Evolutionary conservation across 331 rosid genomes (phyloP).

Genomic region (Quercus phellos): DNA sequence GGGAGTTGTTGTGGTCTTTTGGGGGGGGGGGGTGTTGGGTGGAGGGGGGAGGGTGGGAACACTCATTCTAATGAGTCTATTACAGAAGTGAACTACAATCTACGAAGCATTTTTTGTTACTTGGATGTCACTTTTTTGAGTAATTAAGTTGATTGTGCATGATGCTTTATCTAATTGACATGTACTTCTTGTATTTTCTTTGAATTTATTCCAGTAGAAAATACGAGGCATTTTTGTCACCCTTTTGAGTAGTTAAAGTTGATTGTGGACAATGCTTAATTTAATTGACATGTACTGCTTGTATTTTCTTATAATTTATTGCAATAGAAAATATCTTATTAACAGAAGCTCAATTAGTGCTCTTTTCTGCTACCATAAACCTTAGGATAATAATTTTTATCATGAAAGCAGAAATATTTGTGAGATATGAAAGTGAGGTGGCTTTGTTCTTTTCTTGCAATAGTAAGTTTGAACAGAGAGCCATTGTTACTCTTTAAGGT

Average conservation of each 20-base stretch:
- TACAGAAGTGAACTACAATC: too few relatives aligned
- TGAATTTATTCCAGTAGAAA: not conserved
- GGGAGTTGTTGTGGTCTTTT: too few relatives aligned
- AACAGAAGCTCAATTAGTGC: not conserved
- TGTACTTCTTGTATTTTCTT: not conserved
- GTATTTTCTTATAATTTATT: not conserved
- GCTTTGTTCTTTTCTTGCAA: not conserved
- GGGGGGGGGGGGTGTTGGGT: too few relatives aligned
- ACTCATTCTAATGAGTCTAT: too few relatives aligned
- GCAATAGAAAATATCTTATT: not conserved
- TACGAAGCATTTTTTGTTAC: not conserved
- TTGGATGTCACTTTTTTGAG: not conserved
- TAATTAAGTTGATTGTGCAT: not conserved
- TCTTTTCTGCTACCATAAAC: not conserved
- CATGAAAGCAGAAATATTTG: not conserved
- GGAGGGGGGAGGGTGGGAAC: too few relatives aligned
- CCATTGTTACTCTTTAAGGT: not conserved
- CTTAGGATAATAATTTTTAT: too few relatives aligned
- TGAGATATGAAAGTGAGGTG: not conserved
- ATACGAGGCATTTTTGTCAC: not conserved
- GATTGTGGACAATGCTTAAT: not conserved
- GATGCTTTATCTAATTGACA: not conserved
- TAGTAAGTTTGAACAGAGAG: not conserved
- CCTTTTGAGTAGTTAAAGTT: not conserved
- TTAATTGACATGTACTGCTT: not conserved